A percentile compares a stretch with the other conserved stretches of the same genome.
phyloP scores from a whole-genome alignment of 352 stramenopile genomes.

The Pythium biforme region DNA sequence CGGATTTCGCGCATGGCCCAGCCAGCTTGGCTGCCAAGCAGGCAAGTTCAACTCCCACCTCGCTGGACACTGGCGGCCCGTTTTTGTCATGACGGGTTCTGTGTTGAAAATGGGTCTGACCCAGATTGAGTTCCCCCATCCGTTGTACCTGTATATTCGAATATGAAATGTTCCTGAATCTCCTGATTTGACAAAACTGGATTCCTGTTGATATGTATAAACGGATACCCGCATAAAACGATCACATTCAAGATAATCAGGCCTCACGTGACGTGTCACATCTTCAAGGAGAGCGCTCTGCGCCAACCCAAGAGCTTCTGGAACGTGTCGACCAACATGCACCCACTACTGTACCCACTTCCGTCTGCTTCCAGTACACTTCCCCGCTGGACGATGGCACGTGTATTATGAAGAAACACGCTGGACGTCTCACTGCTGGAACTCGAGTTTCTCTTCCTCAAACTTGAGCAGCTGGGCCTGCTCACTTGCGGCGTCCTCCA shows the following conservation, averaged over 20 bases:
- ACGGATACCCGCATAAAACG: slow-evolving; percentile 10
- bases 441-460: slow-evolving; percentile 34
- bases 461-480: slow-evolving; percentile 25
- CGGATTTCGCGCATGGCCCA: not conserved
- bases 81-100: slow-evolving; percentile 13
- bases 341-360: not conserved
- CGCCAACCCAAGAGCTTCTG: slow-evolving; percentile 2
- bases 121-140: not conserved
- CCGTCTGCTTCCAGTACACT: not conserved
- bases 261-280: slow-evolving; percentile 18
- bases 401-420: not conserved
- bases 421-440: slow-evolving; percentile 26
- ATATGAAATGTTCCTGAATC: not conserved
- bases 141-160: not conserved
- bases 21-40: no score
- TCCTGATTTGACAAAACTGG: slow-evolving; percentile 5
- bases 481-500: slow-evolving; percentile 16
- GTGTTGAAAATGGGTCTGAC: slow-evolving; percentile 15
- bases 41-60: slow-evolving; percentile 1
- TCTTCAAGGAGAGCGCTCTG: slow-evolving; percentile 7
- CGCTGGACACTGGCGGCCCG: not conserved
- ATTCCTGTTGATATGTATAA: not conserved
- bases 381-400: not conserved
- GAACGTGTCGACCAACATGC: not conserved
- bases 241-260: not conserved